These are phyloP conservation scores for Neckera pumila DNA, from an alignment of 225 moss, liverwort and hornwort species.

Conservation along the genomic window DNA sequence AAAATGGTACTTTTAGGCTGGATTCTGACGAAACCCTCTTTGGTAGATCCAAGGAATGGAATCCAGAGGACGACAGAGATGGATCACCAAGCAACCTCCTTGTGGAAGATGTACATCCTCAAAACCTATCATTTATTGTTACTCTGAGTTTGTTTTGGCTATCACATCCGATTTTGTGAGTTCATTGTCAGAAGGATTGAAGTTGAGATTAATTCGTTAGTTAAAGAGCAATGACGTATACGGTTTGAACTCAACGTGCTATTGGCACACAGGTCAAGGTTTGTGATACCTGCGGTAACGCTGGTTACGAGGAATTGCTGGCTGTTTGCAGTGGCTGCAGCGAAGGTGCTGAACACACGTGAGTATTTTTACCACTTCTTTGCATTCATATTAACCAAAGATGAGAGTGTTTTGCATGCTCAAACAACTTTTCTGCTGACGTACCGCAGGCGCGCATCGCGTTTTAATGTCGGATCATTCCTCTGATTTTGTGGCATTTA, in stretches of 20 bases:
- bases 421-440: background rate
- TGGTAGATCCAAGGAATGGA: constrained; percentile 22
- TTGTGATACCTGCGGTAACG: constrained; percentile 96
- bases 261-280: constrained; percentile 66
- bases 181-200: background rate
- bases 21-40: constrained; percentile 14
- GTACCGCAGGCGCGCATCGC: background rate
- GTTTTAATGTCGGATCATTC: background rate
- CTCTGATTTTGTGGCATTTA: background rate
- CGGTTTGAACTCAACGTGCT: background rate
- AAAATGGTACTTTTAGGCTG: constrained; percentile 13
- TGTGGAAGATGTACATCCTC: constrained; percentile 44
- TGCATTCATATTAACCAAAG: background rate
- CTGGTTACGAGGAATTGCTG: constrained; percentile 86
- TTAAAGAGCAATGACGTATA: background rate
- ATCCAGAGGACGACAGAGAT: constrained; percentile 24
- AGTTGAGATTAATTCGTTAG: background rate
- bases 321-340: constrained; percentile 82
- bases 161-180: background rate
- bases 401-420: background rate
- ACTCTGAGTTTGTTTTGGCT: background rate
- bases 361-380: constrained; percentile 13
- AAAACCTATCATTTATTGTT: background rate
- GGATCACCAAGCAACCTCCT: constrained; percentile 36
- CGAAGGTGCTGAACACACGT: constrained; percentile 99